Evolutionary conservation across 345 rosid species (phyloP).

Genomic region (Citropsis articulata): DNA sequence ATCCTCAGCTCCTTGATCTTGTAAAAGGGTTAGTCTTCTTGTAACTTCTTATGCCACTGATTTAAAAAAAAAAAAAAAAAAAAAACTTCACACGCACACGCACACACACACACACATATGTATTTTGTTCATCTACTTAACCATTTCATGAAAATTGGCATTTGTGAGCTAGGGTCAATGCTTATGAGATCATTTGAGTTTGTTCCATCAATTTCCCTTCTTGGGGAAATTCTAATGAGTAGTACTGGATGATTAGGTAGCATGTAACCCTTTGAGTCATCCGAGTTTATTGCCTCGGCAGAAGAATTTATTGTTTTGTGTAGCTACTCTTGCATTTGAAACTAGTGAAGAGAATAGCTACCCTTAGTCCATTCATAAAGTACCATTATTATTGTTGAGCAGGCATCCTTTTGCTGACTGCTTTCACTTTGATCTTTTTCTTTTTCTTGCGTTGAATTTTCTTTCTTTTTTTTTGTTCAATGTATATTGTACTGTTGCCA

Average conservation of each 20-base stretch:
- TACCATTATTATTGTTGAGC: not conserved
- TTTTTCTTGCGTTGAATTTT: not conserved
- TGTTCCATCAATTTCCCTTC: constrained; percentile 19
- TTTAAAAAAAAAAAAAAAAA: not conserved
- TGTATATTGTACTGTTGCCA: not conserved
- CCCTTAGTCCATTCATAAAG: not conserved
- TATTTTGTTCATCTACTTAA: not conserved
- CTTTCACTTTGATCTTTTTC: not conserved
- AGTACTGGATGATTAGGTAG: not conserved
- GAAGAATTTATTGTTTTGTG: not conserved
- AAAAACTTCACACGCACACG: no score
- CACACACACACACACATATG: no score
- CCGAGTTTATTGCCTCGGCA: not conserved
- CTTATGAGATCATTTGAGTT: constrained; percentile 20
- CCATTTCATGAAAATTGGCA: not conserved
- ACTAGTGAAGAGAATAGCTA: not conserved
- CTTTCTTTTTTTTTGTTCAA: no score
- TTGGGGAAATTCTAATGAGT: not conserved
- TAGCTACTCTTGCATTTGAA: not conserved
- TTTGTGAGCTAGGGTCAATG: not conserved
- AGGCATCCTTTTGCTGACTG: not conserved
- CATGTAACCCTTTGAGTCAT: not conserved
- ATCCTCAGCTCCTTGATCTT: constrained; percentile 84
- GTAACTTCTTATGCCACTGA: not conserved
- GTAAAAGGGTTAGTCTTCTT: constrained; percentile 70